These are phyloP conservation scores for Suillus weaverae DNA, from an alignment of 768 basidiomycete genomes.

Conservation along the genomic window DNA sequence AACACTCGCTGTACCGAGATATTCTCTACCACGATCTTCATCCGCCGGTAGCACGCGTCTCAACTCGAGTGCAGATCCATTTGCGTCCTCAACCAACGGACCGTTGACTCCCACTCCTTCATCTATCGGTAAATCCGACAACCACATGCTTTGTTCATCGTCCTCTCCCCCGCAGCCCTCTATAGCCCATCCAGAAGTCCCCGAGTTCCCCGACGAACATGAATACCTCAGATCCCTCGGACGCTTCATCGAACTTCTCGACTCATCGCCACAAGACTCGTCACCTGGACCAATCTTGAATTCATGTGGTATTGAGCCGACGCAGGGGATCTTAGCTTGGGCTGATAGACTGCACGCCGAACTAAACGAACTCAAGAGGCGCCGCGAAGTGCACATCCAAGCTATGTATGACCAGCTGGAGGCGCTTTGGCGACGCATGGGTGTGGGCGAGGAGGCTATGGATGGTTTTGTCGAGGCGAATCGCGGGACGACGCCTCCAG, in stretches of 20 bases:
- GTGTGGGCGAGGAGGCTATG: conserved; percentile 76
- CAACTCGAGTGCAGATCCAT: conserved; percentile 25
- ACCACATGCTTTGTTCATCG: conserved; percentile 37
- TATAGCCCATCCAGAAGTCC: conserved; percentile 12
- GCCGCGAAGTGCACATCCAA: conserved; percentile 84
- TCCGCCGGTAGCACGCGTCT: conserved; percentile 30
- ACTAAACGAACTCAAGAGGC: conserved; percentile 71
- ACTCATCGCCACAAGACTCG: conserved; percentile 34
- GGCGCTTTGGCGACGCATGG: conserved; percentile 85
- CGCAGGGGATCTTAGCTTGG: conserved; percentile 71
- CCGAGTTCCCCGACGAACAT: conserved; percentile 30
- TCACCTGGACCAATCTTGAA: conserved; percentile 23
- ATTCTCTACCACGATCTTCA: conserved; percentile 45
- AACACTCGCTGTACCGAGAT: conserved; percentile 39
- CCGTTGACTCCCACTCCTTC: conserved; percentile 49
- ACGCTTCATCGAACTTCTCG: conserved; percentile 60
- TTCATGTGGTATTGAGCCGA: conserved; percentile 68
- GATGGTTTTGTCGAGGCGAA: conserved; percentile 88
- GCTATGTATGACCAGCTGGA: conserved; percentile 93
- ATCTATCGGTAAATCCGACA: conserved; percentile 37
- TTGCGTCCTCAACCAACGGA: conserved; percentile 21
- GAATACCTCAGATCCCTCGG: conserved; percentile 62
- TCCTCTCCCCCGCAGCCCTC: conserved; percentile 14
- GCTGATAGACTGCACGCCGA: conserved; percentile 54
- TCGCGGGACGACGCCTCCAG: conserved; percentile 77